phyloP scores from a whole-genome alignment of 805 yeast genomes.

The Starmera caribaea region DNA sequence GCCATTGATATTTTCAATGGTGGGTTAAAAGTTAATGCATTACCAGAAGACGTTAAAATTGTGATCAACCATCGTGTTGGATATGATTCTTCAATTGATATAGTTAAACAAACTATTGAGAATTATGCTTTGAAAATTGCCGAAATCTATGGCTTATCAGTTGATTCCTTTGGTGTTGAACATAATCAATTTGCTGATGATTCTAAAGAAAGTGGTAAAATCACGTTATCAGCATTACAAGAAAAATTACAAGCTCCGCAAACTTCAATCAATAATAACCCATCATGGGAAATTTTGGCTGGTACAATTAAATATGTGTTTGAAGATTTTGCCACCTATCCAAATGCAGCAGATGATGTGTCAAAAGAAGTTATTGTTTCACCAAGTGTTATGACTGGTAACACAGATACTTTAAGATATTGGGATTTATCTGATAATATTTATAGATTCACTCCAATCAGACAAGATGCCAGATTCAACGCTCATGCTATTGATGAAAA shows the following conservation, averaged over 20 bases:
- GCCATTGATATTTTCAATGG: slow-evolving; percentile 55
- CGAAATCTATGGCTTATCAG: slow-evolving; percentile 23
- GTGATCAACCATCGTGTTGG: slow-evolving; percentile 49
- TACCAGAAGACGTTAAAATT: slow-evolving; percentile 48
- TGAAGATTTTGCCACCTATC: slow-evolving; percentile 28
- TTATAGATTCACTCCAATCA: slow-evolving; percentile 1
- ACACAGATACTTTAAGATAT: slow-evolving; percentile 1
- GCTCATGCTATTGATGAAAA: slow-evolving; percentile 1
- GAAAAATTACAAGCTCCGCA: not conserved
- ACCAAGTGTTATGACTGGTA: slow-evolving; percentile 1
- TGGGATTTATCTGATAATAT: not conserved
- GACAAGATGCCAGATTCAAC: not conserved
- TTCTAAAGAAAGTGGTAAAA: not conserved
- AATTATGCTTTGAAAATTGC: slow-evolving; percentile 28
- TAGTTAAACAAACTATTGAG: slow-evolving; percentile 16
- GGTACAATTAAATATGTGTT: slow-evolving; percentile 44
- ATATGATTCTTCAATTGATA: slow-evolving; percentile 31
- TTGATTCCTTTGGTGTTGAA: not conserved
- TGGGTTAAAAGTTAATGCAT: slow-evolving; percentile 58
- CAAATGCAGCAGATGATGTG: not conserved
- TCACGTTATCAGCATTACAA: not conserved
- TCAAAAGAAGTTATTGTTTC: not conserved
- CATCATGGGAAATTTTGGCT: slow-evolving; percentile 1
- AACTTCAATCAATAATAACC: not conserved
- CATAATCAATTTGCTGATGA: not conserved